Conservation (phyloP, 768 basidiomycete species). For the Russula compacta region DNA sequence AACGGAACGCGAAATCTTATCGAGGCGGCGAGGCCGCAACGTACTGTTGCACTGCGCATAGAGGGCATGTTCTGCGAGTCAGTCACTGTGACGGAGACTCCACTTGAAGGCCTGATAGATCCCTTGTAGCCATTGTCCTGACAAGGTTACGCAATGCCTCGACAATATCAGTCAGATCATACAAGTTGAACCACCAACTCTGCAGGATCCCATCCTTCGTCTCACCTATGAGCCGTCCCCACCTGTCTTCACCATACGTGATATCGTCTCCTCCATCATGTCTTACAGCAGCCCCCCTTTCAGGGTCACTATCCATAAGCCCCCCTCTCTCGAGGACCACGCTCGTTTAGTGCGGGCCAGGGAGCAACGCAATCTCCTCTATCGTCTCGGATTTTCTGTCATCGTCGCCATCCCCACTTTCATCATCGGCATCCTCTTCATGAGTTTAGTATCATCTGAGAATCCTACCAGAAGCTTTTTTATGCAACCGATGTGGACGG, state of each 20-base stretch:
- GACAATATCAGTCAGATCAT: conserved; percentile 32
- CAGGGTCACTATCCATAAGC: conserved; percentile 36
- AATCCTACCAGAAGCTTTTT: conserved; percentile 43
- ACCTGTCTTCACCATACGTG: conserved; percentile 55
- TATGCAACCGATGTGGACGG: conserved; percentile 52
- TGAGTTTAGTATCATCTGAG: conserved; percentile 48
- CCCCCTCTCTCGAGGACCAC: conserved; percentile 53
- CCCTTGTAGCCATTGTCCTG: conserved; percentile 42
- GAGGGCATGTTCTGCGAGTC: conserved; percentile 59
- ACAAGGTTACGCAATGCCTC: conserved; percentile 38
- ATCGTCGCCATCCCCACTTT: conserved; percentile 71
- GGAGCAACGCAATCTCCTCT: conserved; percentile 48
- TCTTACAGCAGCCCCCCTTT: conserved; percentile 36
- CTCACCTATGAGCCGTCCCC: conserved; percentile 43
- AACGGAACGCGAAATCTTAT: conserved; percentile 39
- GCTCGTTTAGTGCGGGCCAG: conserved; percentile 45
- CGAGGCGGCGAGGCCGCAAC: conserved; percentile 30
- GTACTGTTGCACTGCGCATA: conserved; percentile 45
- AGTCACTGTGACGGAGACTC: conserved; percentile 21
- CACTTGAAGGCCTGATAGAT: conserved; percentile 1
- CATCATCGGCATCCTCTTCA: conserved; percentile 68
- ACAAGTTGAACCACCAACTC: conserved; percentile 31
- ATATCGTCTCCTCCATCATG: conserved; percentile 42
- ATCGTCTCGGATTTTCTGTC: conserved; percentile 47
- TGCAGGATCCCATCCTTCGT: conserved; percentile 38